Evolutionary conservation across 768 basidiomycete species (phyloP).

Genomic region (Mycena chlorophos): DNA sequence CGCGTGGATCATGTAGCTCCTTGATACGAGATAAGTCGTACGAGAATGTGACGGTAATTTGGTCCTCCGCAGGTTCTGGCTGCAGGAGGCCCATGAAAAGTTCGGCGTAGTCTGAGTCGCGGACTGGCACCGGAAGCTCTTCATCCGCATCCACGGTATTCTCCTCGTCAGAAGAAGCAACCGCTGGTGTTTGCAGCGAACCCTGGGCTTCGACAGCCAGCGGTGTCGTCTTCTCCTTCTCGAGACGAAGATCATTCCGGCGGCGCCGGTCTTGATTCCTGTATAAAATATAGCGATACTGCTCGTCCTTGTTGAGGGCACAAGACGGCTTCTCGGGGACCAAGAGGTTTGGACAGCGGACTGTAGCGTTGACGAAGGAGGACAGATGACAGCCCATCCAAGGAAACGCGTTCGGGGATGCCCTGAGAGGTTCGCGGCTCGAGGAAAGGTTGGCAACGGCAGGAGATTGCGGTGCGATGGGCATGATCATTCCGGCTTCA

Average conservation of each 20-base stretch:
- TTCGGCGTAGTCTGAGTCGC: background rate
- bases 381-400: background rate
- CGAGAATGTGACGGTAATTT: background rate
- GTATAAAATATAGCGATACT: background rate
- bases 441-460: background rate
- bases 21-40: background rate
- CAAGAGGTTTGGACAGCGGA: background rate
- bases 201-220: background rate
- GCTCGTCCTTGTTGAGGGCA: background rate
- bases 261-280: background rate
- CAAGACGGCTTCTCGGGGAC: background rate
- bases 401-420: background rate
- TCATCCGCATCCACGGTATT: background rate
- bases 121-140: background rate
- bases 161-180: background rate
- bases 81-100: background rate
- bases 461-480: background rate
- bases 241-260: background rate
- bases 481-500: background rate
- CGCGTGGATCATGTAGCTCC: background rate
- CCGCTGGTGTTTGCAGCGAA: no score
- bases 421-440: background rate
- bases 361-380: background rate
- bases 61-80: background rate
- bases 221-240: background rate